Evolutionary conservation across 306 rosid genomes (phyloP).

Genomic region (Benincasa hispida): DNA sequence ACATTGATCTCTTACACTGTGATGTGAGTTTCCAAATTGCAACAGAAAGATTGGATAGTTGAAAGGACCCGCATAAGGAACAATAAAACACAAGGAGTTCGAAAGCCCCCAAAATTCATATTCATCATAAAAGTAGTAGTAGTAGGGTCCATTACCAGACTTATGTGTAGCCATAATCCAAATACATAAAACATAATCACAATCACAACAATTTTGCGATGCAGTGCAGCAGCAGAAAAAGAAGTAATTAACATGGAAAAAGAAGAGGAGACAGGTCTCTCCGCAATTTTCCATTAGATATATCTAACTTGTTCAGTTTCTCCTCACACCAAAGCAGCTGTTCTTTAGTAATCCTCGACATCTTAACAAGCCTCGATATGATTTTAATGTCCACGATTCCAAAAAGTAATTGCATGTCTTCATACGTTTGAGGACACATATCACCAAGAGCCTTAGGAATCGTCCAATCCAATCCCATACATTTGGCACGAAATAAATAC

Average conservation of each 20-base stretch:
- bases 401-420: slow-evolving; percentile 64
- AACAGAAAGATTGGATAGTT: too few species aligned
- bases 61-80: too few species aligned
- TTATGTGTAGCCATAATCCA: background rate
- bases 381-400: slow-evolving; percentile 57
- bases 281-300: slow-evolving; percentile 44
- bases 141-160: background rate
- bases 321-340: slow-evolving; percentile 91
- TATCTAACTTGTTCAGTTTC: slow-evolving; percentile 70
- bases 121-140: background rate
- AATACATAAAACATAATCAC: background rate
- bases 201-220: background rate
- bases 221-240: background rate
- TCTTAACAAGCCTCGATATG: slow-evolving; percentile 53
- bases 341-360: slow-evolving; percentile 56
- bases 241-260: slow-evolving; percentile 52
- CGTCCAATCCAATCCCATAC: too few species aligned
- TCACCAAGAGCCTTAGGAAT: too few species aligned
- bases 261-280: slow-evolving; percentile 77
- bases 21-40: too few species aligned
- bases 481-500: too few species aligned
- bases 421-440: slow-evolving; percentile 61
- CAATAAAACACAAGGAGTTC: background rate
- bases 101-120: background rate
- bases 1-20: too few species aligned